Evolutionary conservation across 2,329 filamentous ascomycete species (phyloP).

Genomic region (Talaromyces sp.): DNA sequence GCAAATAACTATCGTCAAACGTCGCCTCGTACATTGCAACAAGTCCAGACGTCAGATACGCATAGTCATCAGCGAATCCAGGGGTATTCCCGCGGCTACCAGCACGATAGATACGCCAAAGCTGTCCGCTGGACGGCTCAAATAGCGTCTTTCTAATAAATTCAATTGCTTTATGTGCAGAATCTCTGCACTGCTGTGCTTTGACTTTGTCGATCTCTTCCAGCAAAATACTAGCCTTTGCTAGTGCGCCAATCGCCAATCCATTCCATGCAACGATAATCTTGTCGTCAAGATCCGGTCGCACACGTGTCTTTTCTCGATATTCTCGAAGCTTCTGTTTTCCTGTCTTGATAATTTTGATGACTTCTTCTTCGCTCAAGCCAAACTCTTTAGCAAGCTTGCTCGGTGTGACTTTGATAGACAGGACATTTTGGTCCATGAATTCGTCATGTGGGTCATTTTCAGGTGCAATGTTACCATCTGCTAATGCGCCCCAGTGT

Average conservation of each 20-base stretch:
- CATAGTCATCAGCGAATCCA: conserved; percentile 92
- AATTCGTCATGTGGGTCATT: conserved; percentile 93
- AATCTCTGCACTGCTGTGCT: conserved; percentile 59
- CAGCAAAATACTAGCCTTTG: conserved; percentile 69
- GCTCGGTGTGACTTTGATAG: conserved; percentile 63
- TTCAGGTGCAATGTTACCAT: conserved; percentile 79
- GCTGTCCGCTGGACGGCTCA: conserved; percentile 57
- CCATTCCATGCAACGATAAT: conserved; percentile 86
- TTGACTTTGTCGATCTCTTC: conserved; percentile 56
- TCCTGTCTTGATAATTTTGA: conserved; percentile 63
- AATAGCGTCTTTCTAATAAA: conserved; percentile 76
- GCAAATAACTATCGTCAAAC: conserved; percentile 68
- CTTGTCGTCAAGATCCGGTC: conserved; percentile 81
- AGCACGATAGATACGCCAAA: conserved; percentile 73
- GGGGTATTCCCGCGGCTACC: conserved; percentile 60
- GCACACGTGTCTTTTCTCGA: conserved; percentile 69
- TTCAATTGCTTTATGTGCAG: conserved; percentile 64
- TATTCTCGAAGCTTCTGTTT: conserved; percentile 67
- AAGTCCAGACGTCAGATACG: conserved; percentile 78
- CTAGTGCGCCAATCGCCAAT: conserved; percentile 78
- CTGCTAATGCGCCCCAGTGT: conserved; percentile 78
- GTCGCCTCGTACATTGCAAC: conserved; percentile 82
- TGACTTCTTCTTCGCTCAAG: conserved; percentile 65
- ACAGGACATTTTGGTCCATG: conserved; percentile 85
- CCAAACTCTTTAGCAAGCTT: conserved; percentile 73